A percentile compares a stretch with the other conserved stretches of the same genome.
Conservation (phyloP, 805 yeast species). For the Brettanomyces nanus region DNA sequence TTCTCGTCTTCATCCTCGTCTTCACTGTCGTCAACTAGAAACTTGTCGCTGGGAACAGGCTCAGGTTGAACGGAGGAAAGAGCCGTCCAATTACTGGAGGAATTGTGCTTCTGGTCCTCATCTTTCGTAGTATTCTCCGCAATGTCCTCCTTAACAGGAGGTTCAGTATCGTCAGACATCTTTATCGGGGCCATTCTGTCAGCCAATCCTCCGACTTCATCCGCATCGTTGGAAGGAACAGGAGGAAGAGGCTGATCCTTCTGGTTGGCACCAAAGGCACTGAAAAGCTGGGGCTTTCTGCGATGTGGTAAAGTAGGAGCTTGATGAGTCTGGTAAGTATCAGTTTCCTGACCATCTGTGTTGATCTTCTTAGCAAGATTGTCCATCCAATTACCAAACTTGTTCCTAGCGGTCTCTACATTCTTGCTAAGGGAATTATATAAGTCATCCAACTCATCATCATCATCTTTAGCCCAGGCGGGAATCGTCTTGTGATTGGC, state of each 20-base stretch:
- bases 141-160: slow-evolving; percentile 5
- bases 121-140: background rate
- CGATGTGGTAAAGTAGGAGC: slow-evolving; percentile 3
- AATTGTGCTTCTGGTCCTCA: background rate
- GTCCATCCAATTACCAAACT: slow-evolving; percentile 72
- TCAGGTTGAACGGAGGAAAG: slow-evolving; percentile 31
- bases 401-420: slow-evolving; percentile 70
- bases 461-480: slow-evolving; percentile 15
- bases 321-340: background rate
- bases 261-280: slow-evolving; percentile 21
- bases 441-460: slow-evolving; percentile 36
- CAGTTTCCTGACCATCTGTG: slow-evolving; percentile 9
- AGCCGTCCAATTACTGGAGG: slow-evolving; percentile 2
- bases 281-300: slow-evolving; percentile 18
- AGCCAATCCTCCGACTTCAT: slow-evolving; percentile 3
- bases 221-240: slow-evolving; percentile 1
- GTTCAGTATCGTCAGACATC: slow-evolving; percentile 18
- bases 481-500: too few relatives aligned
- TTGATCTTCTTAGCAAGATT: slow-evolving; percentile 48
- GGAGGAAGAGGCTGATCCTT: slow-evolving; percentile 3
- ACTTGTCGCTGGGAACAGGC: slow-evolving; percentile 38
- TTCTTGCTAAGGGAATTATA: slow-evolving; percentile 64
- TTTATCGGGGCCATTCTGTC: slow-evolving; percentile 9
- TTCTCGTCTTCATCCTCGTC: too few relatives aligned
- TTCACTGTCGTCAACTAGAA: slow-evolving; percentile 43